Evolutionary conservation across 2,329 filamentous ascomycete species (phyloP), one percentile per base, ranked within the genome.

Genomic region (Blastomyces parvus): DNA sequence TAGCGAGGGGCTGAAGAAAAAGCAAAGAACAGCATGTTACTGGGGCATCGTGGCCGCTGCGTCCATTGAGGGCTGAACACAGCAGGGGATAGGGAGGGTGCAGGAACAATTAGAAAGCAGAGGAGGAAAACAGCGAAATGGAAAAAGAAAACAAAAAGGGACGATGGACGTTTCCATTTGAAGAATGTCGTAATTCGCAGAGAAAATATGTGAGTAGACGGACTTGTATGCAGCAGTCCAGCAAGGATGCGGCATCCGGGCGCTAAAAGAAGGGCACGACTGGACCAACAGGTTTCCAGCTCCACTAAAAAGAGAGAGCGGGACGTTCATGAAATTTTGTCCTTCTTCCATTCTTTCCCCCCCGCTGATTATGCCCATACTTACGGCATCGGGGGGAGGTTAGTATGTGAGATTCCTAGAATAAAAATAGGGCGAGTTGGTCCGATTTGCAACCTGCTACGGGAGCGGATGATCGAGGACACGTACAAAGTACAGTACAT

Each of bases 341-440:
- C 40, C 44, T 42, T n/a, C 27, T 8, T 36, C 17, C 33, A 22
- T 40, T 57, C n/a, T 25, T 40, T 57, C 38, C n/a, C 11, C 25
- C 13, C 30, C 9, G n/a, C n/a, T 3, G 7, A 55, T 30, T 59
- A 30, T n/a, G 36, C 36, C 9, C 56, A 40, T 59, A 42, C n/a
- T 59, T 14, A 14, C 11, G 25, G n/a, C 8, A 59, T 42, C 2
- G 13, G 25, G 17, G 33, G 8, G 17, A 11, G 19, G 38, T 33
- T 46, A 40, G 40, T 14, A 22, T 36, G 9, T 42, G 57, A 30
- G 25, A 8, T 46, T 22, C 22, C 7, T 6, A 30, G 22, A 27
- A 59, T 46, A 8, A 36, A 57, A 57, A 59, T n/a, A 38, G 57
- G 57, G 57, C 57, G 40, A 46, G 40, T 46, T 59, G 38, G 57